Base-by-base conservation (phyloP, 2,329 filamentous ascomycete genomes). In the Colletotrichum lindemuthianum region DNA sequence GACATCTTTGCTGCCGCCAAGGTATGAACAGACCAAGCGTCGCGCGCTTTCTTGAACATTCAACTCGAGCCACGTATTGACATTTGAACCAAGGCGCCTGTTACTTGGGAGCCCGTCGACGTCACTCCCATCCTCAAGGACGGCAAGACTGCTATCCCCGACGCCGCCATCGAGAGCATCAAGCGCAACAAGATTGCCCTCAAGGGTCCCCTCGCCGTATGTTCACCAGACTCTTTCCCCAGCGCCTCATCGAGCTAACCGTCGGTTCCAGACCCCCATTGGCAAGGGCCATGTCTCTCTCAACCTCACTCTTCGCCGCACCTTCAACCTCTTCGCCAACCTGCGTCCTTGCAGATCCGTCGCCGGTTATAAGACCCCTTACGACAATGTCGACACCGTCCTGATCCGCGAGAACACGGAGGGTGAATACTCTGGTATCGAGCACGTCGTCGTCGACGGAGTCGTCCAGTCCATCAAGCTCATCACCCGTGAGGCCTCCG, bases 271-370 rank as follows among this genome's bases (percentile, higher is more conserved):
- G 63, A 66, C 63, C 15, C 63, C 63, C 43, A 66, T 99, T 75
- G 96, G 96, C 81, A 99, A 98, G 87, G 96, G 96, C 76, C 96
- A 99, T 84, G 95, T 99, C 79, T 98, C 96, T 64, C 92, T 99
- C 72, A 99, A 99, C 88, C 86, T 99, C 70, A 99, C 96, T 66
- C 93, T 99, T 75, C 95, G 96, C 78, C 92, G 96, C 77, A 99
- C 96, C 69, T 99, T 99, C 86, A 99, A 99, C 87, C 93, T 99
- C 75, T 99, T 99, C 82, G 96, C 96, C 84, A 99, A 99, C 85
- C 87, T 99, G 74, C 94, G 96, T 76, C 96, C 96, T 68, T 99
- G 96, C 89, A 92, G 93, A 77, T 97, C 93, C 69, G 93, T 99
- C 72, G 92, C 92, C 70, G 96, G 96, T 75, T 99, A 91, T 91